A percentile compares a stretch with the other conserved stretches of the same genome.
Evolutionary conservation across 83 land plant genomes (phyloP).

Genomic region (Diphasiastrum complanatum): DNA sequence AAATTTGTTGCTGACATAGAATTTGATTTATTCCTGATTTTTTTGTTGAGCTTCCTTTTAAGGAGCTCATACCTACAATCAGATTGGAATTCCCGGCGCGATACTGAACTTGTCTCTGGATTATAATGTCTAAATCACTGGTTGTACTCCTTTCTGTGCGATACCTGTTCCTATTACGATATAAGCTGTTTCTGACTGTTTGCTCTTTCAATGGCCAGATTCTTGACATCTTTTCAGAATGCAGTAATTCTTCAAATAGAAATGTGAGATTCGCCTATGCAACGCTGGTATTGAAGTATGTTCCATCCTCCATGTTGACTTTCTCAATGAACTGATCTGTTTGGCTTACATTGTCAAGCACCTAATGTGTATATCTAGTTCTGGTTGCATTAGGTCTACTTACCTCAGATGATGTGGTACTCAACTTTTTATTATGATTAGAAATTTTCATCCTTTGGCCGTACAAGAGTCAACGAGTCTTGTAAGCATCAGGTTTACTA

Average conservation of each 20-base stretch:
- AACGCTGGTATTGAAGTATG: slow-evolving; percentile 87
- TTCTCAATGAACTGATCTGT: too few relatives aligned
- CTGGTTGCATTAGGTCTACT: too few relatives aligned
- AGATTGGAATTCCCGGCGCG: not conserved
- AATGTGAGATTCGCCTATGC: slow-evolving; percentile 62
- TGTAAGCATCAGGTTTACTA: too few relatives aligned
- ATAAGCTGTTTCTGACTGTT: not conserved
- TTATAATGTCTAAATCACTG: not conserved
- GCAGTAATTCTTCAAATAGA: slow-evolving; percentile 59
- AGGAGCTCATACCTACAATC: not conserved
- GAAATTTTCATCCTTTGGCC: too few relatives aligned
- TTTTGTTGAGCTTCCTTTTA: not conserved
- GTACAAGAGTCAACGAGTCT: too few relatives aligned
- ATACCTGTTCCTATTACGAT: not conserved
- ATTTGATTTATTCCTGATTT: not conserved
- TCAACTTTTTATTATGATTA: too few relatives aligned
- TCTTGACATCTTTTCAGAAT: slow-evolving; percentile 74
- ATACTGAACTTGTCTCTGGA: too few relatives aligned
- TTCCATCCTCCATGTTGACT: too few relatives aligned
- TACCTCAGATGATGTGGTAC: too few relatives aligned
- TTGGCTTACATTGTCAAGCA: too few relatives aligned
- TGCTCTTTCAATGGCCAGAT: slow-evolving; percentile 43
- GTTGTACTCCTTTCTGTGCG: not conserved
- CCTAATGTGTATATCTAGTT: not conserved
- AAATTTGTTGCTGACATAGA: not conserved